These are phyloP conservation scores for Geosmithia putterillii DNA, from an alignment of 2,329 filamentous ascomycete genomes.

Conservation along the genomic window DNA sequence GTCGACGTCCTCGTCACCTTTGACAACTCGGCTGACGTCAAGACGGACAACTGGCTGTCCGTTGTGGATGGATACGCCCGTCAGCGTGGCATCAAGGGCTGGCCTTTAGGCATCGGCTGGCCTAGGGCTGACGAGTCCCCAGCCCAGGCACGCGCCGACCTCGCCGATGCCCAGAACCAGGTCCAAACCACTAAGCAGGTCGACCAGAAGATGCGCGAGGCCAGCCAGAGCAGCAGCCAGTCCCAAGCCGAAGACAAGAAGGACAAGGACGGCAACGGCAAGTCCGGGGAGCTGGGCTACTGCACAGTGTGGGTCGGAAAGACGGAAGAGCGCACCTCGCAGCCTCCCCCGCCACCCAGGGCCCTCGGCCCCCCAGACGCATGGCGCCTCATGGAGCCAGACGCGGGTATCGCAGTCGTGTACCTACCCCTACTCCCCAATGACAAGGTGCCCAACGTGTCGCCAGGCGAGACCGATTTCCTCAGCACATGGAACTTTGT, in stretches of 20 bases:
- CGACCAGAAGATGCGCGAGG: conserved; percentile 49
- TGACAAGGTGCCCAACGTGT: conserved; percentile 64
- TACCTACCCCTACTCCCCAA: conserved; percentile 89
- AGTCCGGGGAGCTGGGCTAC: conserved; percentile 58
- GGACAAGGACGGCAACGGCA: conserved; percentile 25
- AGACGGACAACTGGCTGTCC: conserved; percentile 90
- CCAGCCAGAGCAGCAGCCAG: conserved; percentile 33
- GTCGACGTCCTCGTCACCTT: conserved; percentile 89
- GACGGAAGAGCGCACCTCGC: conserved; percentile 55
- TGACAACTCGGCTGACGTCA: conserved; percentile 87
- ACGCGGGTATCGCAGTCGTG: conserved; percentile 77
- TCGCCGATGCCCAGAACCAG: conserved; percentile 56
- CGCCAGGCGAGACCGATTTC: conserved; percentile 73
- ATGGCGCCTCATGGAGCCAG: conserved; percentile 55
- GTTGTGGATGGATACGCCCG: conserved; percentile 87
- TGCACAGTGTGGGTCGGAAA: conserved; percentile 94
- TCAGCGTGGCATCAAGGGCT: conserved; percentile 83
- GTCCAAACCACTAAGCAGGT: conserved; percentile 47
- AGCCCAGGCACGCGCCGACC: conserved; percentile 47
- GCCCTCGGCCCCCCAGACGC: conserved; percentile 50
- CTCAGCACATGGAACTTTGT: conserved; percentile 98
- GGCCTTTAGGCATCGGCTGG: conserved; percentile 94
- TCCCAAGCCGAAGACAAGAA: conserved; percentile 12
- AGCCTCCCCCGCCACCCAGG: conserved; percentile 41
- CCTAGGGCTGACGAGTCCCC: conserved; percentile 50